A percentile compares a stretch with the other conserved stretches of the same genome.
phyloP scores from a whole-genome alignment of 139 green algal genomes.

The Volvox reticuliferus region DNA sequence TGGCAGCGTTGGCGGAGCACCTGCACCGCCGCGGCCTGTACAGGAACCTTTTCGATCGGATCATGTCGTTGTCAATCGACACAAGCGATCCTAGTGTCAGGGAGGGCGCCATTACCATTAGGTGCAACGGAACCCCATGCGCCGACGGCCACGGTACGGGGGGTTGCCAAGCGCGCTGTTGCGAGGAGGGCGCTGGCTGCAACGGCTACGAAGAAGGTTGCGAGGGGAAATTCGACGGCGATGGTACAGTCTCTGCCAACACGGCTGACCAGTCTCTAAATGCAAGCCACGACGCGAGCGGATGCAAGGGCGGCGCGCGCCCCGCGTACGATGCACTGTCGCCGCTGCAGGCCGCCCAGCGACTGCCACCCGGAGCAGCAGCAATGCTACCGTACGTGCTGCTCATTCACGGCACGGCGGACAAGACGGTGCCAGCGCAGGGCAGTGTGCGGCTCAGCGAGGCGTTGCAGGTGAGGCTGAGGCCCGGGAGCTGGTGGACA shows the following conservation, averaged over 20 bases:
- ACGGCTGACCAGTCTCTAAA: too few relatives aligned
- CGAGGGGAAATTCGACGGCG: neutral
- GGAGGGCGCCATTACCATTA: neutral
- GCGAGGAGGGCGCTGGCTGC: neutral
- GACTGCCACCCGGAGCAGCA: neutral
- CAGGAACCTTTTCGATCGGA: constrained; percentile 63
- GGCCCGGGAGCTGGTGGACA: too few relatives aligned
- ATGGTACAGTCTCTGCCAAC: neutral
- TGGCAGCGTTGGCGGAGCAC: constrained; percentile 83
- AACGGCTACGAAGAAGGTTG: neutral
- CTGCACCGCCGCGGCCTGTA: constrained; percentile 88
- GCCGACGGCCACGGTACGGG: neutral
- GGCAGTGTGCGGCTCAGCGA: constrained; percentile 69
- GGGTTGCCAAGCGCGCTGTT: neutral
- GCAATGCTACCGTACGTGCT: constrained; percentile 70
- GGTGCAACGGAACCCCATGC: neutral
- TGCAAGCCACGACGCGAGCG: constrained; percentile 20
- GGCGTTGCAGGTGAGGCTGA: constrained; percentile 65
- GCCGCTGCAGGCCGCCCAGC: constrained; percentile 68
- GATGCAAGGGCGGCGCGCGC: constrained; percentile 51
- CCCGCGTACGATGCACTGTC: constrained; percentile 73
- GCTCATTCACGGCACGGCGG: constrained; percentile 86
- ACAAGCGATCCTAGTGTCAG: neutral
- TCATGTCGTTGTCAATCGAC: constrained; percentile 60
- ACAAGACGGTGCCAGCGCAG: constrained; percentile 82